phyloP scores from a whole-genome alignment of 2,329 filamentous ascomycete genomes.

The Epichloe scottii region DNA sequence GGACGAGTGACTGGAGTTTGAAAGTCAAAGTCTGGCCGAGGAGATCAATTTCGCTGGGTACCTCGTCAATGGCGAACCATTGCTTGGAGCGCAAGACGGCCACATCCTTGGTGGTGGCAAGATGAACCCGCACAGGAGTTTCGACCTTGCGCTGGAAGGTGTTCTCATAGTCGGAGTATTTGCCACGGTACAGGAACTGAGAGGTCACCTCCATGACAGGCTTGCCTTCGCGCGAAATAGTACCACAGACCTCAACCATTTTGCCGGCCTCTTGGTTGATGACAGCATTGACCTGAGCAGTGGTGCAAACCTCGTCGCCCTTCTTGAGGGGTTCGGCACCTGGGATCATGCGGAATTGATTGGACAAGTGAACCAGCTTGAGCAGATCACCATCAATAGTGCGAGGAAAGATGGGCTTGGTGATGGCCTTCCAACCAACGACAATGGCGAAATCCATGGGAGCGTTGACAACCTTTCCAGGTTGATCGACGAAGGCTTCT shows the following conservation, averaged over 20 bases:
- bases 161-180: conserved; percentile 89
- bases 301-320: conserved; percentile 84
- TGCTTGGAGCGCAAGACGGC: conserved; percentile 92
- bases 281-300: conserved; percentile 91
- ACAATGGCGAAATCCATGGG: conserved; percentile 99
- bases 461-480: conserved; percentile 84
- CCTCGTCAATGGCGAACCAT: conserved; percentile 79
- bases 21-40: conserved; percentile 90
- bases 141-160: conserved; percentile 98
- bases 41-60: conserved; percentile 63
- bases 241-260: conserved; percentile 99
- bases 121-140: conserved; percentile 85
- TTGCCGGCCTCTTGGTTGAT: conserved; percentile 98
- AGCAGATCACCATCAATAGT: conserved; percentile 92
- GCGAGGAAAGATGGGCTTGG: conserved; percentile 96
- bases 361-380: conserved; percentile 92
- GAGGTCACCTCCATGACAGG: conserved; percentile 97
- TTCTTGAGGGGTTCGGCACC: conserved; percentile 92
- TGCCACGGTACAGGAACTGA: conserved; percentile 91
- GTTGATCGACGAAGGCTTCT: conserved; percentile 91
- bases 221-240: conserved; percentile 70
- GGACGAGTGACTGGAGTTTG: conserved; percentile 82
- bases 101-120: conserved; percentile 79
- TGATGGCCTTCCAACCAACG: conserved; percentile 98
- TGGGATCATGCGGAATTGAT: conserved; percentile 95